Evolutionary conservation across 2,329 filamentous ascomycete species (phyloP), one percentile per base, ranked within the genome.

Genomic region (Paraconiothyrium sp.): DNA sequence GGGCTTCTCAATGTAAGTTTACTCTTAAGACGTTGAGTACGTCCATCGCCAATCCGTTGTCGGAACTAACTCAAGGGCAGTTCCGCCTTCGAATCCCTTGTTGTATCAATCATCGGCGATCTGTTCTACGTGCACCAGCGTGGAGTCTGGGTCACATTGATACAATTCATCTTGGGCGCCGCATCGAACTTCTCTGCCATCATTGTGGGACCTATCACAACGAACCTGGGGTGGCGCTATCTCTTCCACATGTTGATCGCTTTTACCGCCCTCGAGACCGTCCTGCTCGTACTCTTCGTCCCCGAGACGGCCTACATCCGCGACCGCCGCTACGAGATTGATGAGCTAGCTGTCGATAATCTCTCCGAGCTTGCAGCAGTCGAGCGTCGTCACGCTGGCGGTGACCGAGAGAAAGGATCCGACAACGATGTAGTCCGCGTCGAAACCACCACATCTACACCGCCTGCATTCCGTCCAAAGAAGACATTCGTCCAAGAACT

Each of bases 251-350:
- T 84, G 61, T 81, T 83, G 32, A 79, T 80, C 54, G 81, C 83
- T 37, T 78, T 84, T 61, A 80, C 82, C 16, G 82, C 80, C 1
- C 63, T 81, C 2, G 73, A 84, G 54, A 72, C 81, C 20, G 64
- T 83, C 14, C 70, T 82, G 2, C 78, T 84, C 20, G 71, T 83
- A 57, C 75, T 85, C 49, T 81, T 85, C 58, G 83, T 85, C 3
- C 84, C 83, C 0, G 84, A 86, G 67, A 85, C 84, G 16, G 79
- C 80, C 1, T 86, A 84, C 71, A 76, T 75, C 58, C 76, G 83
- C 58, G 76, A 78, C 51, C 74, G 72, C 43, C 66, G 71, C 1
- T 76, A 74, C 52, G 67, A 76, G 35, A 76, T 76, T 54, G 73
- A 76, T 47, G 73, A 75, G 47, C 58, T 71, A 7, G 65, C 67